Percentiles rank a stretch among this genome's conserved stretches.
Conservation (phyloP, 495 filamentous ascomycete species). For the Pyrenula aspistea region DNA sequence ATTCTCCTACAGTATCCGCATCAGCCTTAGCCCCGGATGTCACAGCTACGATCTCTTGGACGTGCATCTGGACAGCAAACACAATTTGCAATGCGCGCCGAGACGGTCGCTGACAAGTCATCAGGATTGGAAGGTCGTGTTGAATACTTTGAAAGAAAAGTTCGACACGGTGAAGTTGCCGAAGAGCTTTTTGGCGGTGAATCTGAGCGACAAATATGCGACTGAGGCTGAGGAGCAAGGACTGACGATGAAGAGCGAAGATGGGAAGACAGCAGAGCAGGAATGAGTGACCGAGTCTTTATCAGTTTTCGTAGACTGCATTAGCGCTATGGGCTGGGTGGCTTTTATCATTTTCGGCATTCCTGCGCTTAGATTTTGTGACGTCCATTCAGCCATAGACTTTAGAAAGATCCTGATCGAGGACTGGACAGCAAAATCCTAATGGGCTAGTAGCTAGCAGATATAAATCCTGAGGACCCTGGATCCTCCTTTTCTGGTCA, state of each 20-base stretch:
- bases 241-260: background rate
- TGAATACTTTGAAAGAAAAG: conserved; percentile 86
- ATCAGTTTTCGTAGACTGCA: no score
- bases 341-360: no score
- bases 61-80: conserved; percentile 87
- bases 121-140: conserved; percentile 85
- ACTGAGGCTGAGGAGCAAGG: conserved; percentile 1
- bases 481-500: no score
- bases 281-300: no score
- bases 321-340: no score
- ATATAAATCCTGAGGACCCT: no score
- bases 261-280: no score
- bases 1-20: conserved; percentile 89
- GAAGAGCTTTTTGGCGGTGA: conserved; percentile 84
- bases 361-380: no score
- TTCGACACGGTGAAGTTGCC: conserved; percentile 94
- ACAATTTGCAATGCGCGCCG: conserved; percentile 86
- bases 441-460: no score
- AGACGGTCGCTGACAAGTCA: conserved; percentile 84
- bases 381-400: no score
- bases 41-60: conserved; percentile 93
- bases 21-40: conserved; percentile 89
- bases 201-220: conserved; percentile 59
- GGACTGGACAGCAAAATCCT: no score
- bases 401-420: no score